These are phyloP conservation scores for Penicillium robsamsonii DNA, from an alignment of 495 filamentous ascomycete genomes.

Conservation along the genomic window DNA sequence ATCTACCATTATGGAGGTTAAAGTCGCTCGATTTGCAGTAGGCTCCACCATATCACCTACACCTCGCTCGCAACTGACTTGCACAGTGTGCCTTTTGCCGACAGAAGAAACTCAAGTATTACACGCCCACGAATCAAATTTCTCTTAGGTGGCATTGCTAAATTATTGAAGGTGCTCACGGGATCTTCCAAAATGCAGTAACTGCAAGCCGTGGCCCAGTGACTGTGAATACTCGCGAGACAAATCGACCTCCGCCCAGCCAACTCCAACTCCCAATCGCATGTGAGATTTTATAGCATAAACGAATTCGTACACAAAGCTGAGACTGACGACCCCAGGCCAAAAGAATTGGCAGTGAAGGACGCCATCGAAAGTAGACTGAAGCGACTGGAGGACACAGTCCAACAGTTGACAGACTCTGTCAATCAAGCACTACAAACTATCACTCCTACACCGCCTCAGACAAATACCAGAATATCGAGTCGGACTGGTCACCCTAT, in stretches of 20 bases:
- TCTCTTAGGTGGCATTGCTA: too few relatives aligned
- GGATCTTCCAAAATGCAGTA: conserved; percentile 13
- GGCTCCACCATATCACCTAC: too few relatives aligned
- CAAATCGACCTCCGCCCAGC: neutral
- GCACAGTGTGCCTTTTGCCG: too few relatives aligned
- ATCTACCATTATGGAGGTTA: too few relatives aligned
- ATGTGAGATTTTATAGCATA: neutral
- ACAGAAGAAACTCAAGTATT: too few relatives aligned
- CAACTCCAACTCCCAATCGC: neutral
- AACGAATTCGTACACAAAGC: neutral
- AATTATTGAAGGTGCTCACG: too few relatives aligned
- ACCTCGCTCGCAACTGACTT: too few relatives aligned
- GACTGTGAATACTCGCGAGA: conserved; percentile 19
- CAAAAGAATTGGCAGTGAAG: neutral
- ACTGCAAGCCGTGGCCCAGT: conserved; percentile 24
- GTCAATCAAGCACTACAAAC: neutral
- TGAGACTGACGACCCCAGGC: neutral
- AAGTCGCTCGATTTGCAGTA: too few relatives aligned
- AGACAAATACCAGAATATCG: neutral
- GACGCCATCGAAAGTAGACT: neutral
- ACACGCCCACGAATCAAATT: too few relatives aligned
- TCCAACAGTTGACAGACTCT: conserved; percentile 1
- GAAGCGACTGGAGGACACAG: neutral
- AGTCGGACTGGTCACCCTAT: too few relatives aligned
- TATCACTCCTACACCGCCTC: too few relatives aligned